phyloP scores from a whole-genome alignment of 202 grass and related monocot species.

The Schoenoplectus triqueter region DNA sequence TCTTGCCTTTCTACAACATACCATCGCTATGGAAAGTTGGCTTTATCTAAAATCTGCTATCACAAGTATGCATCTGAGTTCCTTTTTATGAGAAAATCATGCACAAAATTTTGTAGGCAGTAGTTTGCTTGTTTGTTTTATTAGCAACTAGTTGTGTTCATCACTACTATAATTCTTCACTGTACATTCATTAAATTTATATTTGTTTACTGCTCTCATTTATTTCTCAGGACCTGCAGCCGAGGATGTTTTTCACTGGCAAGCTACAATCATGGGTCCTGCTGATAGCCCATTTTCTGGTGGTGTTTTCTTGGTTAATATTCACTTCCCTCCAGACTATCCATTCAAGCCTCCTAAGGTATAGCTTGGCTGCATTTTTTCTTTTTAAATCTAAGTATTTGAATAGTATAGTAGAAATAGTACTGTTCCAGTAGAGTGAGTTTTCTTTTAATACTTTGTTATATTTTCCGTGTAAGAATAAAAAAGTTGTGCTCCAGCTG shows the following conservation, averaged over 20 bases:
- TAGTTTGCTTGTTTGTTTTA: not conserved
- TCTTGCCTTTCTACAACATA: not conserved
- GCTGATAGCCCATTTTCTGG: conserved; percentile 88
- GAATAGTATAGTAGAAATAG: not conserved
- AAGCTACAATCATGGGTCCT: conserved; percentile 95
- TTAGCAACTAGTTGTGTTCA: not conserved
- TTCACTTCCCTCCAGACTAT: conserved; percentile 97
- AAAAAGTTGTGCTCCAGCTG: conserved; percentile 2
- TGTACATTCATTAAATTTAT: not conserved
- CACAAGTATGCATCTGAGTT: too few species aligned
- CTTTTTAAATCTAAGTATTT: not conserved
- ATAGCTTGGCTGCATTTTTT: not conserved
- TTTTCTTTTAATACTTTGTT: not conserved
- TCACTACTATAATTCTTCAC: not conserved
- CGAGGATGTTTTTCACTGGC: conserved; percentile 95
- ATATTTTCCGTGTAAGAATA: not conserved
- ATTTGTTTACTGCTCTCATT: conserved; percentile 21
- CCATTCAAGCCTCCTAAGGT: conserved; percentile 98
- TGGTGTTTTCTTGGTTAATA: conserved; percentile 90
- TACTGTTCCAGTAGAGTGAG: too few species aligned
- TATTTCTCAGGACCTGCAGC: conserved; percentile 67
- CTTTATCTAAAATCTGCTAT: too few species aligned
- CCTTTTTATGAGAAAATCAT: too few species aligned
- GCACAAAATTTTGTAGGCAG: not conserved
- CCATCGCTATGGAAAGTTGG: not conserved